Conservation (phyloP, 1,284 basidiomycete species). For the Austropuccinia psidii region DNA sequence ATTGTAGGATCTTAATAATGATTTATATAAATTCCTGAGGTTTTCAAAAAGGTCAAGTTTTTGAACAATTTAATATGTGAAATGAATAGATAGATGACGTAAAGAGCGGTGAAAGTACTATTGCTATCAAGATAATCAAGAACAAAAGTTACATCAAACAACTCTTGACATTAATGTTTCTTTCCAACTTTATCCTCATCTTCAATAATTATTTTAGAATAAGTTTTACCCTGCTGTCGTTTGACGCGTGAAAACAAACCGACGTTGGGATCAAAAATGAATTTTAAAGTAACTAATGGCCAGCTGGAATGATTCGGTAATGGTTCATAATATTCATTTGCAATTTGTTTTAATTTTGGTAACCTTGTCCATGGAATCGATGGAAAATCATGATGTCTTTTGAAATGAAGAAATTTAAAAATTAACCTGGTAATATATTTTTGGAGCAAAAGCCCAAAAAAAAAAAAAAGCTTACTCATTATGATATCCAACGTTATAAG, state of each 20-base stretch:
- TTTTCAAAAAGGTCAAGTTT: too few relatives aligned
- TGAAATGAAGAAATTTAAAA: conserved; percentile 88
- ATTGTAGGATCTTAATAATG: too few relatives aligned
- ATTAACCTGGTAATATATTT: conserved; percentile 11
- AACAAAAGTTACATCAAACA: too few relatives aligned
- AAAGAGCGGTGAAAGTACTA: too few relatives aligned
- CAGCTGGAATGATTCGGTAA: conserved; percentile 81
- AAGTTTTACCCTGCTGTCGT: too few relatives aligned
- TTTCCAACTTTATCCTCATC: too few relatives aligned
- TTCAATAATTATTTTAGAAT: too few relatives aligned
- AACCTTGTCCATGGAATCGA: conserved; percentile 93
- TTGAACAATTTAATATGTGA: too few relatives aligned
- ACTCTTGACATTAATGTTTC: too few relatives aligned
- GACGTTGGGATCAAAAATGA: conserved; percentile 79
- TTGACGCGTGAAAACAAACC: conserved; percentile 58
- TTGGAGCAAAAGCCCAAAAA: not conserved
- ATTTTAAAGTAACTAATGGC: conserved; percentile 89
- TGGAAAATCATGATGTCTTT: conserved; percentile 98
- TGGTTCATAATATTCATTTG: conserved; percentile 85
- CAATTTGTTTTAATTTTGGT: conserved; percentile 68
- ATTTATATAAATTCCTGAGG: too few relatives aligned
- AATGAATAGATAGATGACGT: too few relatives aligned
- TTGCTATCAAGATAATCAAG: too few relatives aligned
- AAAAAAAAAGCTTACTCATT: conserved; percentile 57
- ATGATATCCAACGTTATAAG: conserved; percentile 98